Evolutionary conservation across 176 grass and related monocot genomes (phyloP), one percentile per base, ranked within the genome.

Genomic region (Saccharum officinarum): DNA sequence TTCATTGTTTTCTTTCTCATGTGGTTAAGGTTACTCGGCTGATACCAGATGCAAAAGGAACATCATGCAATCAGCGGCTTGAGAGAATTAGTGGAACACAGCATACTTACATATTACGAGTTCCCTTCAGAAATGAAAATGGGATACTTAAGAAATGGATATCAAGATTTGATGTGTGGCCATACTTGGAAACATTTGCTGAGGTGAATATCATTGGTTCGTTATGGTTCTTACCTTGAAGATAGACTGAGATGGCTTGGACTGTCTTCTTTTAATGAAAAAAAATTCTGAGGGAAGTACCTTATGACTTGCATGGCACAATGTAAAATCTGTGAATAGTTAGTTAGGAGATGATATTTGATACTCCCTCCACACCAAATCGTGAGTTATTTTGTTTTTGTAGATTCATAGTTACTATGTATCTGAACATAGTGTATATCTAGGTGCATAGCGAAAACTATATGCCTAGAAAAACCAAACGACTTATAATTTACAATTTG

Each of bases 161-260:
- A 83, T 98, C 96, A 62, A 91, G 91, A 84, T 98, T 98, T 83
- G 96, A 98, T 87, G 91, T 98, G 14, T 95, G 96, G 93, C 96
- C 96, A 66, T 98, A 95, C 79, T 69, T 94, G 84, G 93, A 98
- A 61, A 88, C 65, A 69, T 98, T 95, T 85, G 38, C 93, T 36
- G 89, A 95, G 96, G 96, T 92, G 62, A 84, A 64, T 83, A 92
- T 69, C 28, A 47, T 59, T 71, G 22, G n/a, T 30, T 54, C 2
- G 17, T 39, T 41, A 61, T 86, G 39, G 22, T 74, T 52, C 25
- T 87, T 79, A 50, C 49, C 59, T 75, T 80, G 60, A 67, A 69
- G 10, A 67, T 37, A 41, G 45, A 41, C 71, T 10, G 45, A 31
- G 55, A 83, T 83, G 30, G 17, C 9, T 12, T 34, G 66, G 71